These are phyloP conservation scores for Calonectria montana DNA, from an alignment of 2,329 filamentous ascomycete species.

Conservation along the genomic window DNA sequence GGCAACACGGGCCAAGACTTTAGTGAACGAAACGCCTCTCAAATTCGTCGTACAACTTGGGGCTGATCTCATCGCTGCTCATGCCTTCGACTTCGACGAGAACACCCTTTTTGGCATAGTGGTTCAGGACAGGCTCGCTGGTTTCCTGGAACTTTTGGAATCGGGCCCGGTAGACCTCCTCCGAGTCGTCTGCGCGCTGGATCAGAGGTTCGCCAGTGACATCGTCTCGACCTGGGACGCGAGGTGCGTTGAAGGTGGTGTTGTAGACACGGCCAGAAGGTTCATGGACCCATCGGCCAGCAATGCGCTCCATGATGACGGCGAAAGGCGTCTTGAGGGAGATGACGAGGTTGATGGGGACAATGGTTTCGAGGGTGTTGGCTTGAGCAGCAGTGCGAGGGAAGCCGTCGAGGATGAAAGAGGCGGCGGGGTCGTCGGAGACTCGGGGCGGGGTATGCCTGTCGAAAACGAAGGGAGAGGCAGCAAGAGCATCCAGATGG, in stretches of 20 bases:
- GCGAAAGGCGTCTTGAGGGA: conserved; percentile 86
- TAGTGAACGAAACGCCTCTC: conserved; percentile 73
- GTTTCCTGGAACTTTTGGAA: conserved; percentile 89
- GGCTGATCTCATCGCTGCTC: conserved; percentile 94
- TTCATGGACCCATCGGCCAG: conserved; percentile 92
- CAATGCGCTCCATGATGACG: conserved; percentile 90
- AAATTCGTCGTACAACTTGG: conserved; percentile 87
- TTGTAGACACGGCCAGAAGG: conserved; percentile 95
- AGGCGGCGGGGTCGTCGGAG: conserved; percentile 80
- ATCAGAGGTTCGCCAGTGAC: conserved; percentile 88
- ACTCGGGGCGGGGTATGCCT: conserved; percentile 54
- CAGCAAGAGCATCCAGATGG: conserved; percentile 54
- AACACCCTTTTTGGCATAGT: conserved; percentile 87
- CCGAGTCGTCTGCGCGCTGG: conserved; percentile 86
- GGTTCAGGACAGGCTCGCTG: conserved; percentile 84
- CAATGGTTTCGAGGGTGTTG: conserved; percentile 77
- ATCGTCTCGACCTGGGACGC: conserved; percentile 84
- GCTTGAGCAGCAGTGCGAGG: conserved; percentile 89
- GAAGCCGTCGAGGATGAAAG: conserved; percentile 96
- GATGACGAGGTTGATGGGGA: conserved; percentile 96
- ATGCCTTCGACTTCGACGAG: conserved; percentile 89
- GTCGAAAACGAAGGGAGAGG: conserved; percentile 52
- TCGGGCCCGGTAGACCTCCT: conserved; percentile 85
- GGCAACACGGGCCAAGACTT: conserved; percentile 24
- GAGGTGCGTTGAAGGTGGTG: conserved; percentile 89